phyloP scores from a whole-genome alignment of 2,329 filamentous ascomycete species.

The Xylariaceae sp. region DNA sequence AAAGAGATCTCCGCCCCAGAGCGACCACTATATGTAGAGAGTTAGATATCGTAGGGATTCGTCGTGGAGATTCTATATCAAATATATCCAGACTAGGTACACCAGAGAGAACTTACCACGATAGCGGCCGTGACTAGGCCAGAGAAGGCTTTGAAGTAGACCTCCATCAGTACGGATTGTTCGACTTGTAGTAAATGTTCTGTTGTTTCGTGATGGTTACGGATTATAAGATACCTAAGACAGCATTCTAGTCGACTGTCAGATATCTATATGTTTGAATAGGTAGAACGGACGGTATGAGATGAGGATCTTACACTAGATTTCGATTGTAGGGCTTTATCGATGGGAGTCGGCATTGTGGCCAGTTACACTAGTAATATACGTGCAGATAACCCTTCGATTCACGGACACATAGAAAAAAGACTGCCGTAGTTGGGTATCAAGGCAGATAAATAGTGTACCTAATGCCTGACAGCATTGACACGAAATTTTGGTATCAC shows the following conservation, averaged over 20 bases:
- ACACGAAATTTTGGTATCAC: neutral
- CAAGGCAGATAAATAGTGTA: too few species aligned
- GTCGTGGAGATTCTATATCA: neutral
- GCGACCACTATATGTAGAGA: slow-evolving; percentile 52
- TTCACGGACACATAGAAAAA: neutral
- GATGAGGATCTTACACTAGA: slow-evolving; percentile 52
- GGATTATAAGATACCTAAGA: slow-evolving; percentile 52
- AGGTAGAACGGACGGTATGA: neutral
- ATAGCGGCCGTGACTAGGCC: slow-evolving; percentile 77
- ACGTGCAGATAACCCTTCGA: neutral
- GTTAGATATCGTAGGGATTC: neutral
- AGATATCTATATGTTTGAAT: slow-evolving; percentile 10
- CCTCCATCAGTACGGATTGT: slow-evolving; percentile 23
- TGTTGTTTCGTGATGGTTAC: neutral
- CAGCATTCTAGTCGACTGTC: slow-evolving; percentile 51
- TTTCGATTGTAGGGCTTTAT: slow-evolving; percentile 53
- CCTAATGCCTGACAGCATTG: too few species aligned
- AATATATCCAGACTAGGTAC: neutral
- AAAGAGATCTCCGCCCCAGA: slow-evolving; percentile 83
- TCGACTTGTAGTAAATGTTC: slow-evolving; percentile 2
- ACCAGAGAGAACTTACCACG: slow-evolving; percentile 33
- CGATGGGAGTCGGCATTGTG: slow-evolving; percentile 64
- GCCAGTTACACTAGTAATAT: slow-evolving; percentile 1
- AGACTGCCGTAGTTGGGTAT: neutral
- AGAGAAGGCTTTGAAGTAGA: slow-evolving; percentile 59